phyloP scores from a whole-genome alignment of 257 asterid species.

The Sherardia arvensis region DNA sequence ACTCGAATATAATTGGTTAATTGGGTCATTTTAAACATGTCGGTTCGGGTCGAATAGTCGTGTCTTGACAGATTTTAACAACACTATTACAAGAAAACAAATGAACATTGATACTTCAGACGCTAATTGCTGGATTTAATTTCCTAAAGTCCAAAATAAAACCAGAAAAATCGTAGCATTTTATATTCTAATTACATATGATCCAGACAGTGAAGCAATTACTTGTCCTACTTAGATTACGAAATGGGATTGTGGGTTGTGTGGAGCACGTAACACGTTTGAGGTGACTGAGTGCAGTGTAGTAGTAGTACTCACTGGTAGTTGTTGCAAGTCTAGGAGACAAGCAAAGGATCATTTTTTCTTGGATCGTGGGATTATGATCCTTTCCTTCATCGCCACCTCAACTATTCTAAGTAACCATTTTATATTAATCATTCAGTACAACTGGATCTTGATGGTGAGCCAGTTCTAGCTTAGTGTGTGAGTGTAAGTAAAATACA shows the following conservation, averaged over 20 bases:
- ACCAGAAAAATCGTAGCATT: too few relatives aligned
- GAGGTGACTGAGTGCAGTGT: background rate
- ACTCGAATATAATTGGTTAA: too few relatives aligned
- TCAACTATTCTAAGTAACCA: background rate
- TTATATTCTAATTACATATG: too few relatives aligned
- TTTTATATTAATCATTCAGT: background rate
- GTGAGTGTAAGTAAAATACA: slow-evolving; percentile 2
- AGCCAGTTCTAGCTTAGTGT: slow-evolving; percentile 2
- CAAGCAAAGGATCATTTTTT: slow-evolving; percentile 3
- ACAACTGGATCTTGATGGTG: slow-evolving; percentile 2
- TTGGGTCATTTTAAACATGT: too few relatives aligned
- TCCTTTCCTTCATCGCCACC: slow-evolving; percentile 7
- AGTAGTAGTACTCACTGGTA: background rate
- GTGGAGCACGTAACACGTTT: slow-evolving; percentile 22
- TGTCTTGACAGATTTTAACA: too few relatives aligned
- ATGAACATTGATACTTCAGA: too few relatives aligned
- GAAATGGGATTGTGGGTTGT: slow-evolving; percentile 7
- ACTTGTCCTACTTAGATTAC: too few relatives aligned
- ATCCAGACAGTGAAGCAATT: too few relatives aligned
- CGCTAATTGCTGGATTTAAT: too few relatives aligned
- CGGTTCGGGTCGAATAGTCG: too few relatives aligned
- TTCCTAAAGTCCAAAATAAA: too few relatives aligned
- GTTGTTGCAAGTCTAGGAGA: background rate
- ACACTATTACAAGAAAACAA: too few relatives aligned
- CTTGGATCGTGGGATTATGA: slow-evolving; percentile 1